Base-by-base conservation (phyloP, 345 rosid genomes). In the Passiflora organensis region DNA sequence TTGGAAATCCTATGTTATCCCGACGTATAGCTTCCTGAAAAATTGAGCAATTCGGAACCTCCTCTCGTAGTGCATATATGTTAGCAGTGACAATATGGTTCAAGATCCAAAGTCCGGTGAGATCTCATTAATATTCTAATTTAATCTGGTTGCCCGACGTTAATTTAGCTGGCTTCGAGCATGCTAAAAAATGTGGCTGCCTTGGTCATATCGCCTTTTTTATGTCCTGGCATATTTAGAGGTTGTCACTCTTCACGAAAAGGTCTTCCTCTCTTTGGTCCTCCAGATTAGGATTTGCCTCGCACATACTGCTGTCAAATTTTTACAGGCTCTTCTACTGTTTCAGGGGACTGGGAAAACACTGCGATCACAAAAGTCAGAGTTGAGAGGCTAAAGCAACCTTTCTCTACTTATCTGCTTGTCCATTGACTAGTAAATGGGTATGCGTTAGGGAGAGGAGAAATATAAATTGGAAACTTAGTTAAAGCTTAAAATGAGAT, bases 401-500 rank as follows among this genome's bases (percentile, higher is more conserved):
- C 2, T 93, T 89, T 76, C 89, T 93, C 73, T 89, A 84, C 77
- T 88, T 93, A 67, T 89, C 96, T 64, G 95, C 99, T 21, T 88
- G 99, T 76, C 89, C 99, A 53, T 80, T 93, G 76, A 93, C 99
- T 64, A 93, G 99, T 86, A 93, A 89, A 48, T 93, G 96, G 99
- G 99, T 84, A 74, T 69, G 84, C 72, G 19, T 55, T n/a, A n/a
- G n/a, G n/a, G n/a, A n/a, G n/a, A n/a, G n/a, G n/a, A n/a, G n/a
- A n/a, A n/a, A n/a, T n/a, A n/a, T n/a, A n/a, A n/a, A n/a, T n/a
- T n/a, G n/a, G n/a, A n/a, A n/a, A n/a, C n/a, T n/a, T n/a, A n/a
- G n/a, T n/a, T n/a, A n/a, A n/a, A n/a, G n/a, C n/a, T n/a, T n/a
- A n/a, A n/a, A n/a, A n/a, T n/a, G n/a, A n/a, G n/a, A n/a, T n/a